Conservation (phyloP, 495 filamentous ascomycete genomes). For the Tirmania nivea region DNA sequence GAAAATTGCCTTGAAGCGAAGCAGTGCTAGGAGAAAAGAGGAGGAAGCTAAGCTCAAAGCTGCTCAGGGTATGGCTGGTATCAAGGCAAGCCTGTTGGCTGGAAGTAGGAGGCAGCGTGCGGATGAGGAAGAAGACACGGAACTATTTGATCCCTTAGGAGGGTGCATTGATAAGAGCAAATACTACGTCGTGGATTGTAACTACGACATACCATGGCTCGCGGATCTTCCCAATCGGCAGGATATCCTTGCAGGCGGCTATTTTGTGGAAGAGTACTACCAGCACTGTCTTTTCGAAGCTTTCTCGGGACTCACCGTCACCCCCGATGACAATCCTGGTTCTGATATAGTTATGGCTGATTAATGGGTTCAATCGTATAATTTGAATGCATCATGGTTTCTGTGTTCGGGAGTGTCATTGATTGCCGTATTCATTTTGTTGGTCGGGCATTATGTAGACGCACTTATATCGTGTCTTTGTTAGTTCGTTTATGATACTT, state of each 20-base stretch:
- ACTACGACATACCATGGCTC: constrained; percentile 38
- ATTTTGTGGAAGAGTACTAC: constrained; percentile 60
- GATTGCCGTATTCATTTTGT: no score
- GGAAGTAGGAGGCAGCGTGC: constrained; percentile 27
- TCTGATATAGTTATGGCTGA: background rate
- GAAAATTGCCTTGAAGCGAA: constrained; percentile 27
- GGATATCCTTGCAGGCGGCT: constrained; percentile 54
- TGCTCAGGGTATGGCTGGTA: constrained; percentile 29
- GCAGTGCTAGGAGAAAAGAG: constrained; percentile 34
- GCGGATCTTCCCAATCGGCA: constrained; percentile 37
- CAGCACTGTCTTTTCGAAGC: constrained; percentile 62
- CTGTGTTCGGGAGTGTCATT: no score
- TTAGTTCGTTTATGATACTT: no score
- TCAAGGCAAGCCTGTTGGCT: constrained; percentile 24
- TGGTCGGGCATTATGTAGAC: no score
- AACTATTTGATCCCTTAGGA: constrained; percentile 79
- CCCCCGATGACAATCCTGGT: constrained; percentile 47
- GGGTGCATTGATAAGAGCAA: constrained; percentile 44
- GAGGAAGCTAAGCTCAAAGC: constrained; percentile 35
- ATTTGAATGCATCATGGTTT: no score
- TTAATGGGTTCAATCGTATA: background rate
- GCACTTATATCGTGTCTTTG: no score
- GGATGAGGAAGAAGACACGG: constrained; percentile 35
- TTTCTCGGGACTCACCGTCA: constrained; percentile 68
- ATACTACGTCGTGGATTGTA: constrained; percentile 43